Evolutionary conservation across 106 monocot species (phyloP).

Genomic region (Allium cepa): DNA sequence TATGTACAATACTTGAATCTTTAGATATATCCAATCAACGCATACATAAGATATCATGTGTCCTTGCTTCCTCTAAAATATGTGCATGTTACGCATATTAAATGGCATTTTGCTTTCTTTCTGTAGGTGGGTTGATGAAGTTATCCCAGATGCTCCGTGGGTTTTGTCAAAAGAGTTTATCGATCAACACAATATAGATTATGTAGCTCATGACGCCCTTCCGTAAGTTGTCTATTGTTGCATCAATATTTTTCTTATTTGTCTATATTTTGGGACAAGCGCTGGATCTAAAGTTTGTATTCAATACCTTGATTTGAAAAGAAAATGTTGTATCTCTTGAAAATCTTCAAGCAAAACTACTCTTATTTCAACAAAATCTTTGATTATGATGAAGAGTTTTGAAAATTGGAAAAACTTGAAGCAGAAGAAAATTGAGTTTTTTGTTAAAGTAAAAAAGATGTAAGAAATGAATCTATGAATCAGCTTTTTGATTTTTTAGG

Average conservation of each 20-base stretch:
- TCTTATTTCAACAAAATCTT: too few relatives aligned
- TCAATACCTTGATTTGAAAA: too few relatives aligned
- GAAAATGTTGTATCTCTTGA: too few relatives aligned
- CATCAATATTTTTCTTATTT: not conserved
- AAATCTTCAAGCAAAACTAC: too few relatives aligned
- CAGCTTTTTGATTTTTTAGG: too few relatives aligned
- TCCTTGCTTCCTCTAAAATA: not conserved
- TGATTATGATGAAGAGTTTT: too few relatives aligned
- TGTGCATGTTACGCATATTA: not conserved
- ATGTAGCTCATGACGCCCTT: constrained; percentile 70
- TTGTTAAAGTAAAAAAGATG: too few relatives aligned
- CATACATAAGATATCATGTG: not conserved
- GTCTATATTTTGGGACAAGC: too few relatives aligned
- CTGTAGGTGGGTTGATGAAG: constrained; percentile 73
- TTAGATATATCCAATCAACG: not conserved
- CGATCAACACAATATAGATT: constrained; percentile 61
- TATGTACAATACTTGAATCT: not conserved
- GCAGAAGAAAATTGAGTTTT: too few relatives aligned
- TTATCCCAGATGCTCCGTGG: constrained; percentile 78
- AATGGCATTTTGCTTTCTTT: not conserved
- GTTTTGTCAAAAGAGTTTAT: constrained; percentile 57
- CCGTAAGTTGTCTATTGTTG: constrained; percentile 35
- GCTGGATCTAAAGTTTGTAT: too few relatives aligned
- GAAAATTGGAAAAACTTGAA: too few relatives aligned
- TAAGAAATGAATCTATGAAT: too few relatives aligned